Evolutionary conservation across 2,329 filamentous ascomycete species (phyloP), one percentile per base, ranked within the genome.

Genomic region (Monascus ruber): DNA sequence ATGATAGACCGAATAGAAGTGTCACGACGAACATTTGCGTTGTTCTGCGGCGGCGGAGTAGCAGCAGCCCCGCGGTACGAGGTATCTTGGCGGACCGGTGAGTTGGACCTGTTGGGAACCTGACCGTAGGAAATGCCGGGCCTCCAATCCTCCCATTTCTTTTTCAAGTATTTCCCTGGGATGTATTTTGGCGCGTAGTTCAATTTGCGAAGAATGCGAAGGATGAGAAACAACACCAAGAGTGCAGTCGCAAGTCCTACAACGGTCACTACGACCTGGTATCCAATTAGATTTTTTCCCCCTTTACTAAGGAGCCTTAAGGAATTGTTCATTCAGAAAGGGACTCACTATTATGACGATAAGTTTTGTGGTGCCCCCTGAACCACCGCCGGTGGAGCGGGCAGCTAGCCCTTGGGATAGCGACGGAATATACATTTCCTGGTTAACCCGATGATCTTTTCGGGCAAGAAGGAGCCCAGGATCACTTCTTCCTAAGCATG

Each of bases 1-100:
- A 95, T 91, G 40, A 96, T 79, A n/a, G 86, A 94, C 40, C 89
- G 81, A 34, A 96, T 73, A 6, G 85, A 93, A 1, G 85, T 87
- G 52, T 89, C 83, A 27, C 89, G 77, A 56, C 89, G 84, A 8
- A 94, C 77, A 58, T 63, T 42, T 6, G 49, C 42, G 26, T 47
- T 49, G 49, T 53, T 58, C 38, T 56, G 58, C 39, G 49, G 54
- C 49, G 41, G 51, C 46, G 48, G 41, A 29, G 47, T 37, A 9
- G 24, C 38, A 4, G 52, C 50, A 3, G 53, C 45, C 28, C 55
- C 55, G 10, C 49, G 48, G 40, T 54, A 55, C 8, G 55, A 44
- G 9, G 54, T 56, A 41, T 53, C 46, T 24, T 40, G 37, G 8
- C 41, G 39, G 25, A 36, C 44, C 39, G 49, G 47, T 17, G 43